These are phyloP conservation scores for Vaccinium vitisidaea DNA, from an alignment of 148 eudicot genomes.

Conservation along the genomic window DNA sequence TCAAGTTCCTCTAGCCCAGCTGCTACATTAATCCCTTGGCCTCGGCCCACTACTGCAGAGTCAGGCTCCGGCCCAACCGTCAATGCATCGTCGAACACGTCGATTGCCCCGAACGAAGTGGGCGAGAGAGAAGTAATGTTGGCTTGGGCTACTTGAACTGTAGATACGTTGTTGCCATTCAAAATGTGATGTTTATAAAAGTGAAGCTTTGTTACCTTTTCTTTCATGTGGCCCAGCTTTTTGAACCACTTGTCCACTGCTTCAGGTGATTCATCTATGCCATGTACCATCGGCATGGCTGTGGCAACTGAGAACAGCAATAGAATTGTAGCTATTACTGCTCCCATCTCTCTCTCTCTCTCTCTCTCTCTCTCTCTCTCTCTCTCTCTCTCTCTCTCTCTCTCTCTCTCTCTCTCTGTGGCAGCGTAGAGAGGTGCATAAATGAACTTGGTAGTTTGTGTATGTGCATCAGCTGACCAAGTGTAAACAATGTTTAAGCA, in stretches of 20 bases:
- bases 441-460: no score
- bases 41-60: conserved; percentile 23
- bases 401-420: conserved; percentile 16
- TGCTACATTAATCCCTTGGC: conserved; percentile 17
- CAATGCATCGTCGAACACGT: conserved; percentile 16
- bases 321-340: neutral
- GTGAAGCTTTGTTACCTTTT: conserved; percentile 33
- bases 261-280: conserved; percentile 6
- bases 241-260: conserved; percentile 29
- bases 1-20: conserved; percentile 14
- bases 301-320: conserved; percentile 8
- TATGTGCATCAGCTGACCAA: no score
- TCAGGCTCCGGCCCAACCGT: conserved; percentile 19
- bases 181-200: conserved; percentile 30
- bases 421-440: no score
- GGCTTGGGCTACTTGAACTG: conserved; percentile 7
- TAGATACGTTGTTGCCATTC: conserved; percentile 19
- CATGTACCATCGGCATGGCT: conserved; percentile 7
- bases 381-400: conserved; percentile 19
- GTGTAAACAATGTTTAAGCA: no score
- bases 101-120: neutral
- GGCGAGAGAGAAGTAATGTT: neutral
- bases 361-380: neutral
- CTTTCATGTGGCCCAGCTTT: conserved; percentile 1
- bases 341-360: conserved; percentile 19